phyloP scores from a whole-genome alignment of 2,329 filamentous ascomycete genomes.

The Amauroascus verrucosus region DNA sequence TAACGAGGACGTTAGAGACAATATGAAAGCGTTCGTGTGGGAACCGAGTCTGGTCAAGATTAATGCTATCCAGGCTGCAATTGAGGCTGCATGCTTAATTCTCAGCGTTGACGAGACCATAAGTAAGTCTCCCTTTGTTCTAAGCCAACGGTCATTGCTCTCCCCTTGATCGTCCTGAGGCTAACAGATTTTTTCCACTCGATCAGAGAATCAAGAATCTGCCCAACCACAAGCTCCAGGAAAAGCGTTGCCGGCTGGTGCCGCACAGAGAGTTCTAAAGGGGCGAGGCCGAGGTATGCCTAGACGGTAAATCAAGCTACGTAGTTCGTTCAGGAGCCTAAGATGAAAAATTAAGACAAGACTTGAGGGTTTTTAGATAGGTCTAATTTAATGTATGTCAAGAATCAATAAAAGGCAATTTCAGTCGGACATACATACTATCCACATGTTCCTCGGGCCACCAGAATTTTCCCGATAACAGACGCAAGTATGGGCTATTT shows the following conservation, averaged over 20 bases:
- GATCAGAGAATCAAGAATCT: constrained; percentile 76
- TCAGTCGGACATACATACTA: neutral
- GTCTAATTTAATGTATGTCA: neutral
- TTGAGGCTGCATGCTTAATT: constrained; percentile 91
- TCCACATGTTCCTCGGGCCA: neutral
- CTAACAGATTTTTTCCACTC: constrained; percentile 1
- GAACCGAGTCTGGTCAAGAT: constrained; percentile 93
- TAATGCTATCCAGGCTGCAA: constrained; percentile 92
- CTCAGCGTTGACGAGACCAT: constrained; percentile 97
- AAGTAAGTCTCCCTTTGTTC: constrained; percentile 41
- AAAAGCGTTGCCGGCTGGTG: constrained; percentile 63
- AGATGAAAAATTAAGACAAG: neutral
- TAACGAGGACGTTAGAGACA: constrained; percentile 84
- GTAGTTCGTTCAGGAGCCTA: neutral
- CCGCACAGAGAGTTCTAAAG: constrained; percentile 73
- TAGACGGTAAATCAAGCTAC: constrained; percentile 49
- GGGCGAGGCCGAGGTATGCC: constrained; percentile 84
- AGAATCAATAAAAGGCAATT: neutral
- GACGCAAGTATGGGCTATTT: too few species aligned
- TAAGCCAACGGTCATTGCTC: neutral
- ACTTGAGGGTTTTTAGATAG: neutral
- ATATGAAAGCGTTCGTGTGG: constrained; percentile 95
- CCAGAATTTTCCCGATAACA: too few species aligned
- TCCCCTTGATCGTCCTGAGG: neutral
- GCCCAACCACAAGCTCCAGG: constrained; percentile 69